Base-by-base conservation (phyloP, 192 early-diverging fungal species). In the Podila clonocystis region DNA sequence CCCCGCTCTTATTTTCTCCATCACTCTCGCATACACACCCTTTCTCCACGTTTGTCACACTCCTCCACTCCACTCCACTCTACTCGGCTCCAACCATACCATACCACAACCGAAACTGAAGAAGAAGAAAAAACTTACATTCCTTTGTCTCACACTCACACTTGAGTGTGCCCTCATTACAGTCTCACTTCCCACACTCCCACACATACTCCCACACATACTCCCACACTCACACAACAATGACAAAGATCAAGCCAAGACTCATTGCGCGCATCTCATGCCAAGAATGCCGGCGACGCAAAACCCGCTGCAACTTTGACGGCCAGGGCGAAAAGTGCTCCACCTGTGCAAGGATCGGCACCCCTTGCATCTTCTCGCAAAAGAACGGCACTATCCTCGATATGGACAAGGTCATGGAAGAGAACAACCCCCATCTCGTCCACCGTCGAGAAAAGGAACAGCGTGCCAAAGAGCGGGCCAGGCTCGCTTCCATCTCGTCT, bases 231-330 rank as follows among this genome's bases (percentile, higher is more conserved):
- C 45, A 28, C 12, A 29, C 15, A 13, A 45, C 15, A 45, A 76
- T 76, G 74, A 76, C 74, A 69, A 76, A 76, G 67, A 76, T 76
- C 67, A 76, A 76, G 31, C 74, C 67, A 17, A 69, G 74, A 41
- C 74, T 76, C 60, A 76, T 76, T 63, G 74, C 74, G 1, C 74
- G 74, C 74, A 76, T 76, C 62, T 76, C 74, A n/a, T 76, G 74
- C 33, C 74, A 76, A 28, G 74, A 76, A 30, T 76, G 74, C 50
- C 74, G 74, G 13, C 62, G 74, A 4, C 52, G 74, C n/a, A 76
- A 76, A 58, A 76, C 74, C 30, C 61, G 74, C 11, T 76, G 74
- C 63, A 76, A 76, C 68, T 70, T 64, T 70, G 74, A 76, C 26
- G 74, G 74, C 12, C 74, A 76, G 58, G 45, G 62, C 19, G 74